Conservation (phyloP, 2,329 filamentous ascomycete genomes). For the Immersiporthe knoxdaviesiana region DNA sequence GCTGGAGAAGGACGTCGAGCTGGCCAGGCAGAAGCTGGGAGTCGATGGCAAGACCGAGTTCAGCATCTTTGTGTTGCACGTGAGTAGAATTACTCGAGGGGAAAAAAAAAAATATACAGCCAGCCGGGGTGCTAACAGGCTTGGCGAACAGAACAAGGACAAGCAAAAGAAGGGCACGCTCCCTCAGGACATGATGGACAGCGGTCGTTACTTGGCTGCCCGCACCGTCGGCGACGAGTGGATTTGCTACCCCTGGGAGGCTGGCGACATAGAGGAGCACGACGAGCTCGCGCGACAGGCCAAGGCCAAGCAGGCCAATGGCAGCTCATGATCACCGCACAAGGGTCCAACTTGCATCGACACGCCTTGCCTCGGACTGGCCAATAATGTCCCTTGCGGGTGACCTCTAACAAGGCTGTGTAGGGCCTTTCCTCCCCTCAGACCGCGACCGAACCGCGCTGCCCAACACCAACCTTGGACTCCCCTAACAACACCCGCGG, state of each 20-base stretch:
- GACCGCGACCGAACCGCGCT: background rate
- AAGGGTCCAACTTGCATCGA: constrained; percentile 2
- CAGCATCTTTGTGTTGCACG: constrained; percentile 92
- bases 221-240: constrained; percentile 90
- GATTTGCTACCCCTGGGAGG: constrained; percentile 99
- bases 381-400: background rate
- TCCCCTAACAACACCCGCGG: background rate
- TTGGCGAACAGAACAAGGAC: constrained; percentile 78
- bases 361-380: constrained; percentile 13
- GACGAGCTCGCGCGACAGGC: constrained; percentile 67
- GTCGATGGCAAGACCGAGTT: constrained; percentile 78
- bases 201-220: constrained; percentile 80
- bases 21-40: constrained; percentile 69
- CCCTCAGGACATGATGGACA: constrained; percentile 74
- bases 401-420: constrained; percentile 7
- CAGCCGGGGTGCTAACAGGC: constrained; percentile 4
- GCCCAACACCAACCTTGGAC: background rate
- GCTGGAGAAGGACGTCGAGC: constrained; percentile 90
- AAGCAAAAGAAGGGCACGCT: constrained; percentile 91
- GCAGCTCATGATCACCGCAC: constrained; percentile 14
- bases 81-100: constrained; percentile 47
- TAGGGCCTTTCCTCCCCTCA: no score
- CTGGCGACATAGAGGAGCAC: constrained; percentile 90
- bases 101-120: no score
- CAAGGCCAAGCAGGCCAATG: constrained; percentile 33